These are phyloP conservation scores for Pseudoscleropodium purum DNA, from an alignment of 225 moss, liverwort and hornwort species.

Conservation along the genomic window DNA sequence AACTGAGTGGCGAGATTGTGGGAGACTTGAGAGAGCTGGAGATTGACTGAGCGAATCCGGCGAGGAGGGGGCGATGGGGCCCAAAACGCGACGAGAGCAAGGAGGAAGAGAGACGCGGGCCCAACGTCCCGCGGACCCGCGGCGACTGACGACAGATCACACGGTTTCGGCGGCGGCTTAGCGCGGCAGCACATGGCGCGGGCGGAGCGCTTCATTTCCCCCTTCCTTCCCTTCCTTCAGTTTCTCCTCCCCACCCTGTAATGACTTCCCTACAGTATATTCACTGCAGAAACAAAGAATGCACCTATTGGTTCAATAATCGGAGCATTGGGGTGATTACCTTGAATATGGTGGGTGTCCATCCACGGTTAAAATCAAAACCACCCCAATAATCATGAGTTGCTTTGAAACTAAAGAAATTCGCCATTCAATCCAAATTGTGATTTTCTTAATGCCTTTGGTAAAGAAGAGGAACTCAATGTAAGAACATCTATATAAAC, in stretches of 20 bases:
- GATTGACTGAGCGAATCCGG: neutral
- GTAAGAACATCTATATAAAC: neutral
- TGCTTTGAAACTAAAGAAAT: neutral
- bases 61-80: neutral
- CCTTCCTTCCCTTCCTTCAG: neutral
- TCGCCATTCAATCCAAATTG: neutral
- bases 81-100: neutral
- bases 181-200: slow-evolving; percentile 8
- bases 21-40: neutral
- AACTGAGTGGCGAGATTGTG: neutral
- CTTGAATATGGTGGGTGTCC: neutral
- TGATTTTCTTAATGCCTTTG: rapidly evolving
- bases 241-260: too few relatives aligned
- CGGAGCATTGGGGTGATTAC: neutral
- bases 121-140: neutral
- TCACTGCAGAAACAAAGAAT: neutral
- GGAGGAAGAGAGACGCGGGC: neutral
- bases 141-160: neutral
- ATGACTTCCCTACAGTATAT: neutral
- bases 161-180: slow-evolving; percentile 7
- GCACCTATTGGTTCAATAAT: neutral
- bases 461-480: neutral
- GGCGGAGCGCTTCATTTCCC: neutral
- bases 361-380: neutral
- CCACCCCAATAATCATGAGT: neutral